Evolutionary conservation across 768 basidiomycete genomes (phyloP).

Genomic region (Mycena chlorophos): DNA sequence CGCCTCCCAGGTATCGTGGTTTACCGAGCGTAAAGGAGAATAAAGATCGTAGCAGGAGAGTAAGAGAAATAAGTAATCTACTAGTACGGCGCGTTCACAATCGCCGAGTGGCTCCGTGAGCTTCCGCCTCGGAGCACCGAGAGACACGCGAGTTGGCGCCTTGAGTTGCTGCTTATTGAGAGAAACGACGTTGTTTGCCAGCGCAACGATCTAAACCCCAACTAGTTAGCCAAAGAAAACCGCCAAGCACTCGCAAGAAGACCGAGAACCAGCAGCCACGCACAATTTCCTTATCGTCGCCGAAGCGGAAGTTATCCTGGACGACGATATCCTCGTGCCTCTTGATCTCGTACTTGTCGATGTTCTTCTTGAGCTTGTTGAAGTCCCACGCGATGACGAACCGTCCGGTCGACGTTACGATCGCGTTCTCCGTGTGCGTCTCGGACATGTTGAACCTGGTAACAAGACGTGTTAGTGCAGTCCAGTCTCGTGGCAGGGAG

Average conservation of each 20-base stretch:
- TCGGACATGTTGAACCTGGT: constrained; percentile 89
- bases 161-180: constrained; percentile 92
- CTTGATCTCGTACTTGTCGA: constrained; percentile 95
- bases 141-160: constrained; percentile 76
- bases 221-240: constrained; percentile 5
- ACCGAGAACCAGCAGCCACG: constrained; percentile 31
- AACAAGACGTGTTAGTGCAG: constrained; percentile 10
- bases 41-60: constrained; percentile 22
- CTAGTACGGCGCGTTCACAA: constrained; percentile 70
- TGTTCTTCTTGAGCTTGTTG: constrained; percentile 89
- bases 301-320: constrained; percentile 97
- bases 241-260: too few species aligned
- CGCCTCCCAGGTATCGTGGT: constrained; percentile 11
- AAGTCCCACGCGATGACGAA: constrained; percentile 98
- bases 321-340: constrained; percentile 93
- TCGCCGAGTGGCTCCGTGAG: constrained; percentile 54
- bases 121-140: constrained; percentile 48
- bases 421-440: constrained; percentile 88
- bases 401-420: constrained; percentile 90
- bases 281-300: constrained; percentile 95
- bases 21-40: too few species aligned
- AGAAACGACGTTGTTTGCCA: constrained; percentile 90
- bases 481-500: constrained; percentile 7
- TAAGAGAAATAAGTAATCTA: constrained; percentile 22
- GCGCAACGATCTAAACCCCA: constrained; percentile 81